A percentile compares a stretch with the other conserved stretches of the same genome.
phyloP scores from a whole-genome alignment of 805 yeast species.

The Novakomyces olei region DNA sequence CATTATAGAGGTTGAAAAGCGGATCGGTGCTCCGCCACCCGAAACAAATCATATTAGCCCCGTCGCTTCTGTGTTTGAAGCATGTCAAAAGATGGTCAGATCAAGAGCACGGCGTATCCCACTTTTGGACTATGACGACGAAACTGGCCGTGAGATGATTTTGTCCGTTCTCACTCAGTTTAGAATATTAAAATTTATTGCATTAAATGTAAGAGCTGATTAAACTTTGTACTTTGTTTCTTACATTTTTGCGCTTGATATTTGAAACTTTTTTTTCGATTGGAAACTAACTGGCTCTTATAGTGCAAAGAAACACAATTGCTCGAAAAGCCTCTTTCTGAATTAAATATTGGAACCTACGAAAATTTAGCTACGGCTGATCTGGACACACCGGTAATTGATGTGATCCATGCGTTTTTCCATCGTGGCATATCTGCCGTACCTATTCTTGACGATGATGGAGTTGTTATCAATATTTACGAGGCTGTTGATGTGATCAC shows the following conservation, averaged over 20 bases:
- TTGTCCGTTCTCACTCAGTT: slow-evolving; percentile 91
- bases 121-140: slow-evolving; percentile 79
- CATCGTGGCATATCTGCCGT: slow-evolving; percentile 70
- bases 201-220: slow-evolving; percentile 34
- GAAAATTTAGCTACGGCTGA: slow-evolving; percentile 48
- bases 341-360: slow-evolving; percentile 42
- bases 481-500: slow-evolving; percentile 92
- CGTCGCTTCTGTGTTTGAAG: slow-evolving; percentile 68
- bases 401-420: slow-evolving; percentile 65
- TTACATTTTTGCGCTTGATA: neutral
- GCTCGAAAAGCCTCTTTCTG: slow-evolving; percentile 51
- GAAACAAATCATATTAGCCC: slow-evolving; percentile 84
- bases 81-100: slow-evolving; percentile 76
- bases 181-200: slow-evolving; percentile 83
- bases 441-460: slow-evolving; percentile 67
- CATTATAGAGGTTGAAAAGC: slow-evolving; percentile 54
- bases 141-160: slow-evolving; percentile 77
- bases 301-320: slow-evolving; percentile 73
- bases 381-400: slow-evolving; percentile 81
- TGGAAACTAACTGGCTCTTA: neutral
- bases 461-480: slow-evolving; percentile 53
- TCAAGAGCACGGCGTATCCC: slow-evolving; percentile 86
- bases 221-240: too few species aligned
- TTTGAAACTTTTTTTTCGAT: neutral
- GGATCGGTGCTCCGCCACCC: slow-evolving; percentile 64